Evolutionary conservation across 2,329 filamentous ascomycete genomes (phyloP), one percentile per base, ranked within the genome.

Genomic region (Myrmaecium sp.): DNA sequence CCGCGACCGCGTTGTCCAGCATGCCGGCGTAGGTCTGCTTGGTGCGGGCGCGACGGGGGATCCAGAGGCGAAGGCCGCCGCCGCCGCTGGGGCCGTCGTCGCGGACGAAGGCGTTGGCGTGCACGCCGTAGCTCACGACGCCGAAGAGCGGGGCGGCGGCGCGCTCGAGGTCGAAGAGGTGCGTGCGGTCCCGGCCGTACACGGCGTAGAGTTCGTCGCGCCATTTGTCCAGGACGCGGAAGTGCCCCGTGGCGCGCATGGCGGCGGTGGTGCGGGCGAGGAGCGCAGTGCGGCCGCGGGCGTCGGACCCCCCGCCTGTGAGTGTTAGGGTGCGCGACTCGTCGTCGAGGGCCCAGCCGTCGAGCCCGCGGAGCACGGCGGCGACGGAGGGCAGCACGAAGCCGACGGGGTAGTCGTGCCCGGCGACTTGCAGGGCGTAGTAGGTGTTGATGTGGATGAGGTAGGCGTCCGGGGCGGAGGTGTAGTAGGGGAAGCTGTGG

Each of bases 11-110:
- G 50, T 95, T 98, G 52, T 98, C 89, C 37, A 98, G 61, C 61
- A 94, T 84, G n/a, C 77, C 67, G 0, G 77, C 75, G 45, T 86
- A 98, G 0, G 83, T 94, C 37, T 79, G 70, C 59, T 95, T 98
- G 31, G 60, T 67, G 26, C 60, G 61, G 8, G 83, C 69, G 6
- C 89, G 66, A 23, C 74, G 66, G 3, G 89, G 79, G 2, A 92
- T 69, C 86, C 89, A 95, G 21, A 98, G 62, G 42, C 71, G 74
- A 23, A 92, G 54, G 11, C 73, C 74, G 27, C 64, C 51, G 20
- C 34, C 24, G 14, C 9, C 25, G 9, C 11, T 12, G 6, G 49
- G 22, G 42, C 54, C 41, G 16, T 47, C 49, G 18, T 7, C 18
- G 21, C 21, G 21, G 7, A 47, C 46, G 30, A 48, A 60, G 1